These are phyloP conservation scores for Aspergillus proliferans DNA, from an alignment of 2,329 filamentous ascomycete species.

Conservation along the genomic window DNA sequence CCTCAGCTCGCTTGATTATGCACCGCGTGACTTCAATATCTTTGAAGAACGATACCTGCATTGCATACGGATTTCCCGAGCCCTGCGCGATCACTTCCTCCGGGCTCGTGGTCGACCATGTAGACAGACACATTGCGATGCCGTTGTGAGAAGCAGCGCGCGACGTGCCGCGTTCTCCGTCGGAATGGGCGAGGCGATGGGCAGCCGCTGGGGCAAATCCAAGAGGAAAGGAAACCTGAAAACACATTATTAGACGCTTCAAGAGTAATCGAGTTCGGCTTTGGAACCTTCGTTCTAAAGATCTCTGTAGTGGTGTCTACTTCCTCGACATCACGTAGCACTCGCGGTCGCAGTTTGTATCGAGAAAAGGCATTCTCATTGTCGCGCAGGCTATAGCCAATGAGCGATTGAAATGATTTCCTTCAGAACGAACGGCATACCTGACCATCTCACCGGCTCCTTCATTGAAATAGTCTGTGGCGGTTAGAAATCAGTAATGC, in stretches of 20 bases:
- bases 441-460: slow-evolving; percentile 49
- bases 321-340: slow-evolving; percentile 35
- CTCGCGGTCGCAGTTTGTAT: slow-evolving; percentile 41
- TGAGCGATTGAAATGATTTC: too few species aligned
- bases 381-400: slow-evolving; percentile 33
- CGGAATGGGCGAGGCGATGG: slow-evolving; percentile 46
- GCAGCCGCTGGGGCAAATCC: slow-evolving; percentile 49
- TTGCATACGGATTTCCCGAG: slow-evolving; percentile 38
- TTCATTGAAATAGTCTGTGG: slow-evolving; percentile 49
- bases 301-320: slow-evolving; percentile 37
- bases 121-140: slow-evolving; percentile 42
- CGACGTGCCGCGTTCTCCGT: slow-evolving; percentile 47
- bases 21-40: slow-evolving; percentile 35
- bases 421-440: slow-evolving; percentile 10
- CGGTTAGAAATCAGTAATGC: background rate
- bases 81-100: slow-evolving; percentile 39
- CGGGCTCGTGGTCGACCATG: slow-evolving; percentile 37
- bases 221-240: slow-evolving; percentile 40
- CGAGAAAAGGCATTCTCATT: slow-evolving; percentile 46
- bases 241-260: background rate
- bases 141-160: slow-evolving; percentile 37
- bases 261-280: background rate
- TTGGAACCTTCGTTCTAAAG: slow-evolving; percentile 32
- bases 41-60: slow-evolving; percentile 48
- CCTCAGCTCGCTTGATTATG: slow-evolving; percentile 35